phyloP scores from a whole-genome alignment of 805 yeast genomes.

The Metschnikowia shivogae region DNA sequence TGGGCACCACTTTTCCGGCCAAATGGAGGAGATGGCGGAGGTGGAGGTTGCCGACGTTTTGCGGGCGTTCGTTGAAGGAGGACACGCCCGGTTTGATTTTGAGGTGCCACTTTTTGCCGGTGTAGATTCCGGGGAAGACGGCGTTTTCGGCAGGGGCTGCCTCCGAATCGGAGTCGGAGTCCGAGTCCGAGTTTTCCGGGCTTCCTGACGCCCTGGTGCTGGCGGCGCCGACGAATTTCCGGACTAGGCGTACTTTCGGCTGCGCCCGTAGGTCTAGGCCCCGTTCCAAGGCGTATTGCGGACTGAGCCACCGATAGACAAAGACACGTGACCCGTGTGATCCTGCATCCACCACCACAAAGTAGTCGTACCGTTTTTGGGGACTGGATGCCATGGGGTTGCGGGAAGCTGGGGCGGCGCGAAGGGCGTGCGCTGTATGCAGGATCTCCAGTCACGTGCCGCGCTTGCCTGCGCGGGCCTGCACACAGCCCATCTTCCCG shows the following conservation, averaged over 20 bases:
- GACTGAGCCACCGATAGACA: conserved; percentile 53
- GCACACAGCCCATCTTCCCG: too few relatives aligned
- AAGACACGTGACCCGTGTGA: conserved; percentile 62
- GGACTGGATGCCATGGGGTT: too few relatives aligned
- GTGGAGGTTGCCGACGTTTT: conserved; percentile 50
- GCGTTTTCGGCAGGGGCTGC: conserved; percentile 5
- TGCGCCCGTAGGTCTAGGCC: conserved; percentile 14
- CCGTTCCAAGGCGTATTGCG: conserved; percentile 26
- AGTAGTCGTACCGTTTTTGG: conserved; percentile 37
- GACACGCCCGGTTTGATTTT: conserved; percentile 55
- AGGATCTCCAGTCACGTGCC: too few relatives aligned
- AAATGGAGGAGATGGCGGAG: conserved; percentile 45
- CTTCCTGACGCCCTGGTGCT: neutral
- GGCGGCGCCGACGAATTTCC: conserved; percentile 3
- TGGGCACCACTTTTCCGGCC: conserved; percentile 52
- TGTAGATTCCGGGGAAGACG: conserved; percentile 26
- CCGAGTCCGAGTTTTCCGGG: conserved; percentile 7
- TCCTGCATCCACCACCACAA: conserved; percentile 61
- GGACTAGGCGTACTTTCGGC: conserved; percentile 7
- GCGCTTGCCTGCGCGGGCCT: too few relatives aligned
- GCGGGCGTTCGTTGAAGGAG: conserved; percentile 44
- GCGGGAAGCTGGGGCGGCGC: too few relatives aligned
- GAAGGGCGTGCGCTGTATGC: too few relatives aligned
- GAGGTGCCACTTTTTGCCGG: conserved; percentile 44
- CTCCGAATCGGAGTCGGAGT: conserved; percentile 10